phyloP scores from a whole-genome alignment of 371 early-diverging fungal genomes.

The Synchytrium microbalum region DNA sequence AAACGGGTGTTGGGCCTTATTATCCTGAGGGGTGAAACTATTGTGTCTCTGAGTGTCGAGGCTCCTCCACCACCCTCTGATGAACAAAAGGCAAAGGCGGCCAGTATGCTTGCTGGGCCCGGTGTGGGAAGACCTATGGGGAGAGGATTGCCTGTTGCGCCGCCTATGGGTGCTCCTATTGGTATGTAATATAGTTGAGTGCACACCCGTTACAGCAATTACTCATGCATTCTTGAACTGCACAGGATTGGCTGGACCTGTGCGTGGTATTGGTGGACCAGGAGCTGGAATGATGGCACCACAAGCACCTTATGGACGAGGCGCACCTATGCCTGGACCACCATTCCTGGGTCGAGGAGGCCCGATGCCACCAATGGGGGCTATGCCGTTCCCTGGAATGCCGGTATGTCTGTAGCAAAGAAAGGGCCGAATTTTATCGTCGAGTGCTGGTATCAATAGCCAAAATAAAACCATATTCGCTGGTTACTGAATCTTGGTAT shows the following conservation, averaged over 20 bases:
- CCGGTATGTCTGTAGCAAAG: constrained; percentile 1
- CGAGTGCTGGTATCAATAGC: not conserved
- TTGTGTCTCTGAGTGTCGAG: constrained; percentile 87
- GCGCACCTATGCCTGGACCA: constrained; percentile 46
- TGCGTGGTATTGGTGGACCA: constrained; percentile 89
- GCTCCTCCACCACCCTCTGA: constrained; percentile 81
- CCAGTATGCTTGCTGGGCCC: constrained; percentile 24
- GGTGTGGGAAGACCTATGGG: constrained; percentile 65
- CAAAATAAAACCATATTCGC: not conserved
- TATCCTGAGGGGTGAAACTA: constrained; percentile 87
- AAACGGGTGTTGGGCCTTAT: constrained; percentile 91
- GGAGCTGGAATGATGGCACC: constrained; percentile 66
- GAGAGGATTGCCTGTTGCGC: constrained; percentile 80
- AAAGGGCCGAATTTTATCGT: not conserved
- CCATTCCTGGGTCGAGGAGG: constrained; percentile 27
- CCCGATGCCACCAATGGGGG: constrained; percentile 26
- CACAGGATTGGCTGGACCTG: constrained; percentile 77
- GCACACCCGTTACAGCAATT: not conserved
- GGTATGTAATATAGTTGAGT: constrained; percentile 8
- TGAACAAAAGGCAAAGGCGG: constrained; percentile 46
- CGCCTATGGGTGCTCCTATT: constrained; percentile 34
- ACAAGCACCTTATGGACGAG: constrained; percentile 64
- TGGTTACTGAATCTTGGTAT: not conserved
- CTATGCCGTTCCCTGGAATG: constrained; percentile 22
- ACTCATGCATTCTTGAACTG: constrained; percentile 2